Conservation (phyloP, 2,329 filamentous ascomycete genomes). For the Scedosporium aurantiacum region DNA sequence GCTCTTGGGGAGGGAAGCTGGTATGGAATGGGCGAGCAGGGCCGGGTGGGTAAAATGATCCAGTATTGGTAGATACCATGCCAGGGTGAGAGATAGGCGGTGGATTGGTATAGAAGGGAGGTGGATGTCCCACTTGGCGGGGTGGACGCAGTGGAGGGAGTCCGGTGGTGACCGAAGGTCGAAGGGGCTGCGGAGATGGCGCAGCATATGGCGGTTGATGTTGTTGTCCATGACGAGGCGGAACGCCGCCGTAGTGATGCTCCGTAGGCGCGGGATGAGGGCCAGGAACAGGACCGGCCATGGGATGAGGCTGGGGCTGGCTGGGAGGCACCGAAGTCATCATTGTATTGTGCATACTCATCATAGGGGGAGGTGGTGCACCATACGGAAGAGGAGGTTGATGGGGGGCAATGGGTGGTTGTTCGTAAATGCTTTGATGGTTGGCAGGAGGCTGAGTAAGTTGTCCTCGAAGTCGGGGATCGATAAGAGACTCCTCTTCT, state of each 20-base stretch:
- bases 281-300: conserved; percentile 3
- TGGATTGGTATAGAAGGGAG: conserved; percentile 22
- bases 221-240: background rate
- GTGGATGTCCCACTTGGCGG: conserved; percentile 19
- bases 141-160: conserved; percentile 28
- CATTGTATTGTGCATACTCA: background rate
- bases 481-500: background rate
- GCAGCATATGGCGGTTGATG: background rate
- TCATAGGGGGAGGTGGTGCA: conserved; percentile 6
- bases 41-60: conserved; percentile 19
- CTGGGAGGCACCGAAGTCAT: background rate
- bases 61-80: conserved; percentile 8
- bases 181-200: background rate
- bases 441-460: background rate
- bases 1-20: conserved; percentile 19
- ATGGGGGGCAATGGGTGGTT: background rate
- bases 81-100: conserved; percentile 22
- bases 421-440: conserved; percentile 1
- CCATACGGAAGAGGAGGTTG: conserved; percentile 8
- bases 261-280: background rate
- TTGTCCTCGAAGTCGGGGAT: background rate
- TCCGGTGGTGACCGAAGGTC: conserved; percentile 7
- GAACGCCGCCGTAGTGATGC: background rate
- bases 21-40: conserved; percentile 20
- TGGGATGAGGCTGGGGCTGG: background rate